Conservation (phyloP, 176 grass and related monocot genomes). For the Aegilops longissima region DNA sequence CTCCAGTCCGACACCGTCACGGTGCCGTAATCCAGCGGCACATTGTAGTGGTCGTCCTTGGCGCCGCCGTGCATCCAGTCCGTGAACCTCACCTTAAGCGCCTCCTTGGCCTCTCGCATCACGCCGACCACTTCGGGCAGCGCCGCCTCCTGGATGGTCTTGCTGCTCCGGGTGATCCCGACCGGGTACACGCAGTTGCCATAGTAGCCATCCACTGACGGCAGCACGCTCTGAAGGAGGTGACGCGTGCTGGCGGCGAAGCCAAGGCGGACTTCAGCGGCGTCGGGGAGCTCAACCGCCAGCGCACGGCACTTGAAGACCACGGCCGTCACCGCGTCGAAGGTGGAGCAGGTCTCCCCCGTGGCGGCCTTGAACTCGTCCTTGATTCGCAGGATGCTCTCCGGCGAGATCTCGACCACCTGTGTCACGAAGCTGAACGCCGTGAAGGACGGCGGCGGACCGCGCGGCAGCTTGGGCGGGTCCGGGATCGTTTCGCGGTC, state of each 20-base stretch:
- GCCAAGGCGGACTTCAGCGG: conserved; percentile 60
- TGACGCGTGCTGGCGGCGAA: conserved; percentile 82
- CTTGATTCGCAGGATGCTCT: conserved; percentile 59
- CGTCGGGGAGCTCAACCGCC: conserved; percentile 37
- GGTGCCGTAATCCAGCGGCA: conserved; percentile 77
- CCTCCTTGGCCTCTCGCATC: conserved; percentile 75
- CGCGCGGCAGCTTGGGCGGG: conserved; percentile 57
- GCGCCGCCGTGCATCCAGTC: conserved; percentile 69
- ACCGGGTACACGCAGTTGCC: conserved; percentile 80
- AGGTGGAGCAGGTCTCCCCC: conserved; percentile 65
- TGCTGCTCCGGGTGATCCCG: conserved; percentile 40
- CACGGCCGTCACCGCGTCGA: conserved; percentile 71
- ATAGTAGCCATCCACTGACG: conserved; percentile 66
- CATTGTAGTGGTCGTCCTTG: conserved; percentile 57
- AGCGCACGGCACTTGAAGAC: conserved; percentile 66
- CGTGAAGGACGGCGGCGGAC: conserved; percentile 45
- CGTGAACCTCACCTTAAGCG: conserved; percentile 45
- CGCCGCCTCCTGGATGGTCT: conserved; percentile 31
- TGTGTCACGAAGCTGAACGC: conserved; percentile 69
- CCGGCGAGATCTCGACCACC: conserved; percentile 56
- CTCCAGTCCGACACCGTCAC: conserved; percentile 83
- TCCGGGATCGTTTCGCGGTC: conserved; percentile 57
- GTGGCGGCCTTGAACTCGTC: conserved; percentile 39
- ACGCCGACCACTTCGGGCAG: conserved; percentile 56
- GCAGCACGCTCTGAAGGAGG: conserved; percentile 58